Conservation (phyloP, 805 yeast species). For the Saccharomycopsis sp. region DNA sequence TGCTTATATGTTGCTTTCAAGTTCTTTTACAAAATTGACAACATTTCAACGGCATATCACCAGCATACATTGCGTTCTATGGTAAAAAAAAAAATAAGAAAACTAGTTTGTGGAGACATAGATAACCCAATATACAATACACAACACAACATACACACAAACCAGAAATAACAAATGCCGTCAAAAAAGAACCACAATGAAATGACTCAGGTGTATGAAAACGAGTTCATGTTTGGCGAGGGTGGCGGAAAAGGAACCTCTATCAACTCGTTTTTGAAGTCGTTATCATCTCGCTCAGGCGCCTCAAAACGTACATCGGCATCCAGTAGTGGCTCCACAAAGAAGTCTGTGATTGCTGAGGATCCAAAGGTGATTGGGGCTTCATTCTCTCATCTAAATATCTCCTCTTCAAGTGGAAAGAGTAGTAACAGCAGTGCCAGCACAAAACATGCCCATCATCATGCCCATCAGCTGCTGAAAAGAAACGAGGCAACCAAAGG, state of each 20-base stretch:
- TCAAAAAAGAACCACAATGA: not conserved
- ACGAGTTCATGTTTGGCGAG: constrained; percentile 63
- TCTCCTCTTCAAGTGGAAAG: constrained; percentile 18
- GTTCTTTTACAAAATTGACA: too few relatives aligned
- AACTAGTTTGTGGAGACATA: too few relatives aligned
- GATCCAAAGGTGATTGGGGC: constrained; percentile 47
- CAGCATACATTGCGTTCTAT: too few relatives aligned
- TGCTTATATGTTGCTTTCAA: too few relatives aligned
- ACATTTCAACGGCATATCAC: too few relatives aligned
- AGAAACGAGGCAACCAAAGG: not conserved
- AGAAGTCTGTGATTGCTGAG: constrained; percentile 28
- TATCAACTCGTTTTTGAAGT: constrained; percentile 43
- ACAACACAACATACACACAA: not conserved
- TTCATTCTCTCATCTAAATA: constrained; percentile 48
- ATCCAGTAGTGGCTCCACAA: constrained; percentile 15
- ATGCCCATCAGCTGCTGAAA: constrained; percentile 20
- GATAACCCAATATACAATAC: too few relatives aligned
- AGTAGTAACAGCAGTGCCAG: not conserved
- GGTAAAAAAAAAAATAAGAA: too few relatives aligned
- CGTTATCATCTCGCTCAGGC: constrained; percentile 26
- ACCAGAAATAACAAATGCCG: not conserved
- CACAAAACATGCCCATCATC: constrained; percentile 16
- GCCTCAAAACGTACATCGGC: constrained; percentile 25
- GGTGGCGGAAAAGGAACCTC: constrained; percentile 63
- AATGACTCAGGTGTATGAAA: constrained; percentile 21